Base-by-base conservation (phyloP, 1,284 basidiomycete genomes). In the Microbotryomycetes sp. region DNA sequence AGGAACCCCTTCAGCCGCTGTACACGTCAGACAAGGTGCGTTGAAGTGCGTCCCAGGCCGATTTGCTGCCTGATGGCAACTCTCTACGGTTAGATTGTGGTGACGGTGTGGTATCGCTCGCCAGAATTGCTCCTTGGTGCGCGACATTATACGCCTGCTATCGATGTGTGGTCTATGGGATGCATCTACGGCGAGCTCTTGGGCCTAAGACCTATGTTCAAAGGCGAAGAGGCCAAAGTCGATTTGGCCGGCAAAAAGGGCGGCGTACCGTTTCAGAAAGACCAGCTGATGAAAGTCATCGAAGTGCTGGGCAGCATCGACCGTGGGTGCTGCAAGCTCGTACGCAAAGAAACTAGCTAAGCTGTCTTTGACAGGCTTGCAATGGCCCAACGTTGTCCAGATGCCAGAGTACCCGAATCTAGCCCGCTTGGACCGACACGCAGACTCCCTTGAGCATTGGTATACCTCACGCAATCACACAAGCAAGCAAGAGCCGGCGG, bases 81-180 rank as follows among this genome's bases (percentile, higher is more conserved):
- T 41, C 35, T 11, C 35, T 18, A 9, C 18, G 9, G 9, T 41
- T 29, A 67, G 67, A 69, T 99, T 13, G 96, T 99, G 35, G 96
- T 99, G 2, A 98, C 96, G 0, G 97, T 98, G 70, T 98, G 94
- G 94, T 98, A 98, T 73, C 87, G 94, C 51, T 91, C 92, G 2
- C 94, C 94, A 0, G 94, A 98, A 75, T 82, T 97, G 3, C 81
- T 97, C 9, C 81, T 97, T 73, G 94, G 94, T 15, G 90, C 93
- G 2, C 89, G 92, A 64, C 94, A 98, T 75, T 98, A 98, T 75
- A 93, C 93, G 57, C 91, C 91, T 64, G 89, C 92, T 1, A 86
- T 98, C 48, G 91, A 96, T 72, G 85, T 89, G 60, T 97, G 94
- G 94, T 91, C 93, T 5, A 85, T 97, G 3, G 94, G 93, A 0